Evolutionary conservation across 805 yeast genomes (phyloP).

Genomic region (Yamadazyma ubonensis): DNA sequence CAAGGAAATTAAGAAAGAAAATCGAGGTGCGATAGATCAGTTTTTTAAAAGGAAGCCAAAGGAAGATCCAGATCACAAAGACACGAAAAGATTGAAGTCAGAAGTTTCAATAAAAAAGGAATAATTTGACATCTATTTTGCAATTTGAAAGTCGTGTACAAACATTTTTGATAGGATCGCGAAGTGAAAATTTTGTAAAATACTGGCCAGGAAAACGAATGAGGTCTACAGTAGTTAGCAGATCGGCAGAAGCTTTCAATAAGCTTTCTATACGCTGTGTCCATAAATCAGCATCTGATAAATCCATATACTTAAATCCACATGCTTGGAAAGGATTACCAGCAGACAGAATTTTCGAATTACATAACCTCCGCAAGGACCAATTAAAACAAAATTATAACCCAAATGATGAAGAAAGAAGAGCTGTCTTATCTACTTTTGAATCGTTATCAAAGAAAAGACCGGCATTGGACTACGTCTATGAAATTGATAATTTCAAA

Average conservation of each 20-base stretch:
- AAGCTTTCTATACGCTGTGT: conserved; percentile 11
- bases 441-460: conserved; percentile 27
- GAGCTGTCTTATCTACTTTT: conserved; percentile 42
- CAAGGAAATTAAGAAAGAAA: conserved; percentile 21
- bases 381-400: conserved; percentile 41
- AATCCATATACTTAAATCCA: conserved; percentile 55
- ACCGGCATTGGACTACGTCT: conserved; percentile 40
- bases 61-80: background rate
- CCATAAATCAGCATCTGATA: conserved; percentile 7
- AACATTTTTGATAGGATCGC: conserved; percentile 1
- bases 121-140: too few relatives aligned
- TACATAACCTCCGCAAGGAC: conserved; percentile 59
- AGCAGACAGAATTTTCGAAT: conserved; percentile 57
- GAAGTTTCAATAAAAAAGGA: background rate
- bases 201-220: background rate
- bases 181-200: conserved; percentile 9
- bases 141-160: conserved; percentile 2
- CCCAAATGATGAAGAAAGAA: conserved; percentile 63
- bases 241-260: conserved; percentile 1
- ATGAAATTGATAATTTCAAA: conserved; percentile 43
- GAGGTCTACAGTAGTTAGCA: background rate
- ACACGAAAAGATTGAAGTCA: background rate
- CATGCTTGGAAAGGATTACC: conserved; percentile 70
- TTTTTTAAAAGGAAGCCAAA: conserved; percentile 22
- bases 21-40: conserved; percentile 23